A percentile compares a stretch with the other conserved stretches of the same genome.
phyloP scores from a whole-genome alignment of 164 flowering plant genomes.

The Liriodendron chinense region DNA sequence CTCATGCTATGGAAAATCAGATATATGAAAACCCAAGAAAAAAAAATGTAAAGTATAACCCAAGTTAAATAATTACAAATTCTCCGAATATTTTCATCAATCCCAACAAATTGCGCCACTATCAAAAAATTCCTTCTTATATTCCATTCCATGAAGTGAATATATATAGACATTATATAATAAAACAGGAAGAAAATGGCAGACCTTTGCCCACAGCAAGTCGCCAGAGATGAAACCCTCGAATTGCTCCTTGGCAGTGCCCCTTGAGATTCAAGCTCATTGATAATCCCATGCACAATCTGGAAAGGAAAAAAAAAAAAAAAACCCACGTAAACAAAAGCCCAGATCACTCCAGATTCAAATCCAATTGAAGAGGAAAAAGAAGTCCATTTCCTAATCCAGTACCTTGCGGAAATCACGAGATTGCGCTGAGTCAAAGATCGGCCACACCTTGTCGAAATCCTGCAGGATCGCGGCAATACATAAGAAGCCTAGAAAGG shows the following conservation, averaged over 20 bases:
- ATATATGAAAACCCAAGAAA: no score
- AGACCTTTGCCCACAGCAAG: conserved; percentile 98
- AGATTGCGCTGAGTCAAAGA: conserved; percentile 94
- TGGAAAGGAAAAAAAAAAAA: conserved; percentile 15
- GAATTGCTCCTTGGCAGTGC: conserved; percentile 98
- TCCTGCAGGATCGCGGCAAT: conserved; percentile 65
- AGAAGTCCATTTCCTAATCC: neutral
- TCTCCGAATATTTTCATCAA: no score
- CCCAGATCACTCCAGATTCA: neutral
- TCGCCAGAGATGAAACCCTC: conserved; percentile 97
- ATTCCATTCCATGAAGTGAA: no score
- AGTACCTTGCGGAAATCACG: conserved; percentile 94
- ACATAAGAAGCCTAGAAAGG: neutral
- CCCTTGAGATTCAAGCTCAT: conserved; percentile 97
- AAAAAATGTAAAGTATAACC: no score
- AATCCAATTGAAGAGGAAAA: neutral
- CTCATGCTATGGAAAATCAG: no score
- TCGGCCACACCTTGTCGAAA: conserved; percentile 99
- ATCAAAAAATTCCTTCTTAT: no score
- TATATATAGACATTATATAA: no score
- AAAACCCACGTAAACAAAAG: neutral
- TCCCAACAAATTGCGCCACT: no score
- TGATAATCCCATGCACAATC: conserved; percentile 97
- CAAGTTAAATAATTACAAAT: no score
- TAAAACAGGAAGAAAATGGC: neutral